phyloP scores from a whole-genome alignment of 345 rosid species.

The Populus simonii region DNA sequence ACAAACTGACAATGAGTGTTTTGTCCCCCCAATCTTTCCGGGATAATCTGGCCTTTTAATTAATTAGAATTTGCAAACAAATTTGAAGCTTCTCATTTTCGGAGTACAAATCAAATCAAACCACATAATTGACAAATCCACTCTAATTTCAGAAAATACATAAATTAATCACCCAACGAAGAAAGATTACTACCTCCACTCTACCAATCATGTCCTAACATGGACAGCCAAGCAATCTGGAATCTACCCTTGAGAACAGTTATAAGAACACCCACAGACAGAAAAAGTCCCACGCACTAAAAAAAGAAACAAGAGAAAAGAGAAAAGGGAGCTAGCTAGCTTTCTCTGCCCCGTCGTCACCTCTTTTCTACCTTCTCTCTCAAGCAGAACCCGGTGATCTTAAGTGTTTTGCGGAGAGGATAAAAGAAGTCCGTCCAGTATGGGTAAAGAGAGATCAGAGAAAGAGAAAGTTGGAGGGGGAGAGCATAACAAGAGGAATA shows the following conservation, averaged over 20 bases:
- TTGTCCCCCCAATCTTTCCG: no score
- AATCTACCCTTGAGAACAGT: not conserved
- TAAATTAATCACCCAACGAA: no score
- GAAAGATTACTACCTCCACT: no score
- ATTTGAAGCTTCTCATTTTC: no score
- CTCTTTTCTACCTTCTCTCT: not conserved
- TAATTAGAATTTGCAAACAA: no score
- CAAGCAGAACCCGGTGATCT: not conserved
- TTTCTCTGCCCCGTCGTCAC: not conserved
- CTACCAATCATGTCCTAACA: no score
- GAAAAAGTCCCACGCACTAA: not conserved
- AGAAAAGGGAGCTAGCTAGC: not conserved
- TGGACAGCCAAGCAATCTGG: not conserved
- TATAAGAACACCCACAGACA: not conserved
- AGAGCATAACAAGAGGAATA: conserved; percentile 28
- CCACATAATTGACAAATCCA: no score
- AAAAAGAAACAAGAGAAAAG: not conserved
- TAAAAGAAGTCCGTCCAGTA: not conserved
- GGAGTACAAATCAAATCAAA: no score
- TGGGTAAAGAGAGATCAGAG: not conserved
- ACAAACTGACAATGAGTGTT: no score
- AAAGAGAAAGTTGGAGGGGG: conserved; percentile 24
- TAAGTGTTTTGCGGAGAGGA: no score
- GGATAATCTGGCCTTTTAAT: no score
- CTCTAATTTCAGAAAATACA: no score